Conservation (phyloP, 495 filamentous ascomycete genomes). For the Penicillium fimorum region DNA sequence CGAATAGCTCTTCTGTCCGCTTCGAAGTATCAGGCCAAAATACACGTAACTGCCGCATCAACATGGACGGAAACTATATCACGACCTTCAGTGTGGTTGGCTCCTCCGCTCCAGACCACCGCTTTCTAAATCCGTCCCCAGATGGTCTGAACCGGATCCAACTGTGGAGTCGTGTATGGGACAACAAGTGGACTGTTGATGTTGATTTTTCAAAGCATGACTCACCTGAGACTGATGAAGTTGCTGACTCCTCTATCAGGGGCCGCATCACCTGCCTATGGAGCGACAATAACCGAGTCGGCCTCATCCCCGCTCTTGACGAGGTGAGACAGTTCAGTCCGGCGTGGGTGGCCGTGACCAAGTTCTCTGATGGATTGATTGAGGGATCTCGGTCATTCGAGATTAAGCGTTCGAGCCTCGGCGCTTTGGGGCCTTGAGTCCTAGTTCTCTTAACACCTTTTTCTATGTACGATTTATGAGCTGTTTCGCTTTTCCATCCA, state of each 20-base stretch:
- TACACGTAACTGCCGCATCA: constrained; percentile 62
- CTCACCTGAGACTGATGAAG: constrained; percentile 23
- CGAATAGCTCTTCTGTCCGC: constrained; percentile 36
- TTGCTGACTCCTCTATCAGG: constrained; percentile 48
- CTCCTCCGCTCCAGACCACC: constrained; percentile 45
- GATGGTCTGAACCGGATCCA: constrained; percentile 55
- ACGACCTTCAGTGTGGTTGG: constrained; percentile 59
- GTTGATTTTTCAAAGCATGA: constrained; percentile 59
- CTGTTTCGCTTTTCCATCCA: not conserved
- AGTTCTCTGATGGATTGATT: constrained; percentile 75
- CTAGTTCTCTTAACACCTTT: not conserved
- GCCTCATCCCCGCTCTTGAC: constrained; percentile 79
- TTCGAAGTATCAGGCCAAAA: constrained; percentile 63
- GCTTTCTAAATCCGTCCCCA: constrained; percentile 55
- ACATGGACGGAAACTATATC: constrained; percentile 50
- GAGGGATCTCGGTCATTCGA: constrained; percentile 66
- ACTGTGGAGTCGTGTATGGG: constrained; percentile 76
- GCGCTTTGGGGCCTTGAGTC: constrained; percentile 1
- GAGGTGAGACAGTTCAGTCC: constrained; percentile 76
- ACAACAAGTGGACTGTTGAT: constrained; percentile 70
- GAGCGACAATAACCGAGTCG: constrained; percentile 75
- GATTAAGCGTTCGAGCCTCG: constrained; percentile 24
- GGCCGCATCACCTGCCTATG: constrained; percentile 80
- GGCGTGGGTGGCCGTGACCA: constrained; percentile 72
- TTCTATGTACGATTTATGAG: constrained; percentile 6